A percentile compares a stretch with the other conserved stretches of the same genome.
These are phyloP conservation scores for Mollisiaceae sp. DNA, from an alignment of 2,329 filamentous ascomycete species.

Conservation along the genomic window DNA sequence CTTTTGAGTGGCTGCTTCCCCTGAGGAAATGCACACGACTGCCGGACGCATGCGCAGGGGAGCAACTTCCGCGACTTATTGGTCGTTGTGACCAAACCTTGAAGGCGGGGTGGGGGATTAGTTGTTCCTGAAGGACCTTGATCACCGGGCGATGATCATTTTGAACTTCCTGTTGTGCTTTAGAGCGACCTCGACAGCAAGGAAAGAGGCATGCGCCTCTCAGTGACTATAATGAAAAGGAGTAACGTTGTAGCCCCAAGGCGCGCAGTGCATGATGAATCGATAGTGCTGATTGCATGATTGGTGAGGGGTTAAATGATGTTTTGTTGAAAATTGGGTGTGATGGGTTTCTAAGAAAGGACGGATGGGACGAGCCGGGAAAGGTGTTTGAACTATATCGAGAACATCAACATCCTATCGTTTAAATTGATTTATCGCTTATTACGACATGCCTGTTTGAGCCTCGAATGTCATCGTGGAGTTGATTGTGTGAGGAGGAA, in stretches of 20 bases:
- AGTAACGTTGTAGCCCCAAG: constrained; percentile 20
- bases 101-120: constrained; percentile 16
- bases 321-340: background rate
- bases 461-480: background rate
- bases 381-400: background rate
- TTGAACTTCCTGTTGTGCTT: constrained; percentile 19
- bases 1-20: constrained; percentile 30
- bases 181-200: constrained; percentile 9
- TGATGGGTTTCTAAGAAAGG: background rate
- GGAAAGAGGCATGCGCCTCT: constrained; percentile 3
- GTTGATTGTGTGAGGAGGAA: background rate
- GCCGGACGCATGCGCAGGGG: constrained; percentile 10
- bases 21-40: constrained; percentile 19
- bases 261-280: constrained; percentile 12
- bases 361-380: constrained; percentile 6
- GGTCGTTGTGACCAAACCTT: constrained; percentile 14
- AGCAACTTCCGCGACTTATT: constrained; percentile 10
- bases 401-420: background rate
- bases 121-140: constrained; percentile 15
- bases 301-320: constrained; percentile 6
- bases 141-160: constrained; percentile 20
- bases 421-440: background rate
- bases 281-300: constrained; percentile 9
- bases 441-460: background rate
- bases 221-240: background rate